Conservation (phyloP, 345 rosid species). For the Acer negundo region DNA sequence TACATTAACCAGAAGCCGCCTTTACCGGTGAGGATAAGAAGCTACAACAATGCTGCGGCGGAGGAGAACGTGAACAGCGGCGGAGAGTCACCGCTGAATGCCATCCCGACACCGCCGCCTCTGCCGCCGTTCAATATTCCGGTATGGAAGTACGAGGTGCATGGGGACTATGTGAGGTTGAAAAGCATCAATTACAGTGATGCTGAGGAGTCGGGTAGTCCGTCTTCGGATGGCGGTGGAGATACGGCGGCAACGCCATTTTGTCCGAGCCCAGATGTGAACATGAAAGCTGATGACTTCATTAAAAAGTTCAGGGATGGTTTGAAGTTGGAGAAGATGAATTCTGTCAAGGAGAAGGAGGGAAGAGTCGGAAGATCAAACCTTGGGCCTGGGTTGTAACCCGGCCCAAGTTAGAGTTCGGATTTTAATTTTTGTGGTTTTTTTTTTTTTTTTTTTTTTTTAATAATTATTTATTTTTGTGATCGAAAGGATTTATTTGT, state of each 20-base stretch:
- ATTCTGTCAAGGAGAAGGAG: constrained; percentile 45
- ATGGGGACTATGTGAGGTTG: constrained; percentile 73
- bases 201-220: constrained; percentile 36
- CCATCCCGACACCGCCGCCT: constrained; percentile 81
- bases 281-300: constrained; percentile 82
- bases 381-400: constrained; percentile 45
- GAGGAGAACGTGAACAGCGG: constrained; percentile 42
- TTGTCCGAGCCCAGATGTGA: constrained; percentile 89
- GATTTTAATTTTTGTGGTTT: background rate
- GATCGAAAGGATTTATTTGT: background rate
- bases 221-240: constrained; percentile 26
- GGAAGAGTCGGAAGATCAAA: constrained; percentile 49
- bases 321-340: constrained; percentile 66
- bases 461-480: background rate
- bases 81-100: constrained; percentile 50
- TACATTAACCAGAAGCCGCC: constrained; percentile 30
- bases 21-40: constrained; percentile 35
- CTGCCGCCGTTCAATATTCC: constrained; percentile 77
- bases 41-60: constrained; percentile 15
- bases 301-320: constrained; percentile 83
- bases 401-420: constrained; percentile 8
- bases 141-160: constrained; percentile 57
- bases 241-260: constrained; percentile 27
- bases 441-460: too few relatives aligned
- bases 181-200: constrained; percentile 51